Conservation (phyloP, 176 grass and related monocot species). For the Hordeum marinum region DNA sequence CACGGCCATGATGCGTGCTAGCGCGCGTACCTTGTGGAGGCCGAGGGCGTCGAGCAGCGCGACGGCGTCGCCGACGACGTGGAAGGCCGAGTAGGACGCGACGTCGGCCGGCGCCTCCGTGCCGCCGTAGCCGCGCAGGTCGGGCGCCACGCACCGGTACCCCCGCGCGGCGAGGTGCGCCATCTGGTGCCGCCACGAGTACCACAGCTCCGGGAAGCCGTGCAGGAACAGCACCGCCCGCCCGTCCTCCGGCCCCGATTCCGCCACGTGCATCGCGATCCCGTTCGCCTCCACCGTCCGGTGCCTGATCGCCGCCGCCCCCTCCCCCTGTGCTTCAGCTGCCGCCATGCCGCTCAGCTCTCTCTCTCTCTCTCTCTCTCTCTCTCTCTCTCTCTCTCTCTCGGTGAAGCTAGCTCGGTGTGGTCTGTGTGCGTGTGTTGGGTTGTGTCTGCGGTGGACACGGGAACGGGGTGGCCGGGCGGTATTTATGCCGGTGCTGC, state of each 20-base stretch:
- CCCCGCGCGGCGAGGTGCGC: conserved; percentile 37
- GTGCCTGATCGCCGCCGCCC: conserved; percentile 30
- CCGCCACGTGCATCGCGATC: conserved; percentile 70
- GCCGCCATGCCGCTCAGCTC: too few relatives aligned
- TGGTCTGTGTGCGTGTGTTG: too few relatives aligned
- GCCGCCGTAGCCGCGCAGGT: conserved; percentile 73
- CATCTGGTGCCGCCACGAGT: conserved; percentile 91
- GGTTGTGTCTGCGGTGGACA: too few relatives aligned
- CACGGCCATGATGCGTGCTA: neutral
- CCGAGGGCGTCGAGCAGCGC: conserved; percentile 61
- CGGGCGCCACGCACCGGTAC: conserved; percentile 62
- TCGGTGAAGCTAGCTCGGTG: too few relatives aligned
- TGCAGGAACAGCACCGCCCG: conserved; percentile 57
- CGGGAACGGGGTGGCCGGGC: too few relatives aligned
- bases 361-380: too few relatives aligned
- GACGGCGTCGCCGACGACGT: conserved; percentile 73
- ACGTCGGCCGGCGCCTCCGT: conserved; percentile 39
- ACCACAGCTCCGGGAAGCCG: conserved; percentile 89
- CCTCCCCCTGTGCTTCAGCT: too few relatives aligned
- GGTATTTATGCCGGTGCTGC: too few relatives aligned
- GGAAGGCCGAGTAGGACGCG: conserved; percentile 58
- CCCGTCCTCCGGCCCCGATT: conserved; percentile 39
- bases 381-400: neutral
- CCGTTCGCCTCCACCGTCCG: conserved; percentile 61
- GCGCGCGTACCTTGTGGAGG: conserved; percentile 28